Evolutionary conservation across 2,329 filamentous ascomycete genomes (phyloP).

Genomic region (Pseudogymnoascus sp.): DNA sequence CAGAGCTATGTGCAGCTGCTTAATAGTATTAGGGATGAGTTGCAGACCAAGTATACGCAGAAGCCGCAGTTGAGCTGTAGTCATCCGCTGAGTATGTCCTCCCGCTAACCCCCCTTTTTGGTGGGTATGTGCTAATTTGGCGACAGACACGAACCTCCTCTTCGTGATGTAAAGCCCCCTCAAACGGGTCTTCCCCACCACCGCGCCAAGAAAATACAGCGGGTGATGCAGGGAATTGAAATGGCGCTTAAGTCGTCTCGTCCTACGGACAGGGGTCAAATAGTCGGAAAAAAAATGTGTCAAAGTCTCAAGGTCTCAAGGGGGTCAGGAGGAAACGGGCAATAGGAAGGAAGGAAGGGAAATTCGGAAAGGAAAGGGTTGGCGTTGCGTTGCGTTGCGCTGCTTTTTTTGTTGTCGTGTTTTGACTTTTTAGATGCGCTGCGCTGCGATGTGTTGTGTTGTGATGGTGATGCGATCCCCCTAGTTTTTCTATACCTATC

Average conservation of each 20-base stretch:
- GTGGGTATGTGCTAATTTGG: constrained; percentile 14
- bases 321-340: neutral
- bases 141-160: constrained; percentile 51
- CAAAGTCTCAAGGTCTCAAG: neutral
- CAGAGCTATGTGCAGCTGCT: constrained; percentile 94
- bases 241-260: neutral
- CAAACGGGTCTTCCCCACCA: neutral
- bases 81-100: constrained; percentile 72
- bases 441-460: neutral
- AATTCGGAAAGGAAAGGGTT: neutral
- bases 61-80: constrained; percentile 95
- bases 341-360: neutral
- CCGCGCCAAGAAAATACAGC: neutral
- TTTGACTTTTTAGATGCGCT: neutral
- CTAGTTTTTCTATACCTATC: neutral
- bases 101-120: neutral
- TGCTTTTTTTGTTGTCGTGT: neutral
- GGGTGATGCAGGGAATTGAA: neutral
- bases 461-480: neutral
- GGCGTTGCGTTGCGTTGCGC: neutral
- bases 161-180: constrained; percentile 47
- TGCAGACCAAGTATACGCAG: constrained; percentile 80
- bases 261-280: neutral
- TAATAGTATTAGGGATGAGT: constrained; percentile 88
- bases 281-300: neutral